phyloP scores from a whole-genome alignment of 2,329 filamentous ascomycete genomes.

The Paracoccidioides lutzii region DNA sequence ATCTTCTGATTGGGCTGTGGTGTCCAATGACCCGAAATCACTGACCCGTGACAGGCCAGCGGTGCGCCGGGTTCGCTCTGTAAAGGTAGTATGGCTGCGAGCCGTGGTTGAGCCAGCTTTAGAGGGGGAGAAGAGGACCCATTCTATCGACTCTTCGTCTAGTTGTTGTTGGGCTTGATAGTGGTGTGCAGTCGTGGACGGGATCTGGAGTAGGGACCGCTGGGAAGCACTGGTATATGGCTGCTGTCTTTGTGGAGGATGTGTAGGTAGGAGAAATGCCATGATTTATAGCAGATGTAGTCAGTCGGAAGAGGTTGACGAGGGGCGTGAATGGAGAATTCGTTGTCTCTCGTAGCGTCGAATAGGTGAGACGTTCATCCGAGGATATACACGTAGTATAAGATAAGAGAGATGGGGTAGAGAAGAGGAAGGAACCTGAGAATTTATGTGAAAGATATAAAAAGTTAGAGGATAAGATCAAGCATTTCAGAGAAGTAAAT shows the following conservation, averaged over 20 bases:
- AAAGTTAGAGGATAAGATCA: neutral
- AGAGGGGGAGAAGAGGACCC: constrained; percentile 83
- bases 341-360: neutral
- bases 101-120: constrained; percentile 44
- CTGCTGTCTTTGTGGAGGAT: constrained; percentile 23
- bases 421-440: neutral
- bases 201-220: constrained; percentile 17
- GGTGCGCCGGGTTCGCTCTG: constrained; percentile 50
- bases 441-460: neutral
- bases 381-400: neutral
- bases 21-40: constrained; percentile 62
- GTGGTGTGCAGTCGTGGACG: constrained; percentile 9
- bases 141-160: constrained; percentile 71
- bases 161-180: constrained; percentile 16
- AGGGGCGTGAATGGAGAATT: neutral
- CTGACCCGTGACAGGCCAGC: constrained; percentile 61
- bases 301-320: neutral
- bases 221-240: constrained; percentile 17
- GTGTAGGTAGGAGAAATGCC: constrained; percentile 28
- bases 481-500: too few species aligned
- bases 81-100: constrained; percentile 54
- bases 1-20: constrained; percentile 34
- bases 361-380: neutral
- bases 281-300: constrained; percentile 12
- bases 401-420: neutral